Evolutionary conservation across 192 early-diverging fungal species (phyloP).

Genomic region (Mortierella hygrophila): DNA sequence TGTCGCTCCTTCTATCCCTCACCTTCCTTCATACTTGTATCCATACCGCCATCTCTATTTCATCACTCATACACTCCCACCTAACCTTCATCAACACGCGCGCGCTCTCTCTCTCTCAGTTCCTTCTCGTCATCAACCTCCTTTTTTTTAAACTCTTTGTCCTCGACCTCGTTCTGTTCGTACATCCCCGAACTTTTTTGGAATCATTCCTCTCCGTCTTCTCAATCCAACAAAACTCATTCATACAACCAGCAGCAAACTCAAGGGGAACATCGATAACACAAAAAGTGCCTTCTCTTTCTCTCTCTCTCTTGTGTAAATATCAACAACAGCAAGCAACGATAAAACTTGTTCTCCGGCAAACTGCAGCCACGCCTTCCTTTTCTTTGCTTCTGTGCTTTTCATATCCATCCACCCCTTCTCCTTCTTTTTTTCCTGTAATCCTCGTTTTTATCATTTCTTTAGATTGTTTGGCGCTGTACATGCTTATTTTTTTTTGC

Average conservation of each 20-base stretch:
- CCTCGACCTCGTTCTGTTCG: not conserved
- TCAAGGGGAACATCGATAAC: not conserved
- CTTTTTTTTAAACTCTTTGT: not conserved
- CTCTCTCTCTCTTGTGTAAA: not conserved
- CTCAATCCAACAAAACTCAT: not conserved
- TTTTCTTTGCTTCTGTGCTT: not conserved
- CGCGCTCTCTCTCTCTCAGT: not conserved
- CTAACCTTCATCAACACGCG: not conserved
- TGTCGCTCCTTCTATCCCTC: not conserved
- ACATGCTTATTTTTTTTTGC: not conserved
- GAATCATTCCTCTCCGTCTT: not conserved
- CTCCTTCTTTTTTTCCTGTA: not conserved
- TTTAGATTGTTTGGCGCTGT: not conserved
- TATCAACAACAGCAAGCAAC: not conserved
- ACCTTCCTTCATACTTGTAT: not conserved
- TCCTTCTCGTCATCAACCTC: slow-evolving; percentile 3
- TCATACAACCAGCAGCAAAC: not conserved
- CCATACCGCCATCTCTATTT: not conserved
- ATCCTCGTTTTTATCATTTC: not conserved
- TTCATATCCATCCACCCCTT: not conserved
- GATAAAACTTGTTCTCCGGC: not conserved
- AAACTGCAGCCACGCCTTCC: not conserved
- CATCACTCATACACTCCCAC: not conserved
- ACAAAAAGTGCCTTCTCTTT: not conserved
- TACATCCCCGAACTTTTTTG: not conserved